A percentile compares a stretch with the other conserved stretches of the same genome.
Conservation (phyloP, 148 eudicot genomes). For the Rhododendron ferrugineum region DNA sequence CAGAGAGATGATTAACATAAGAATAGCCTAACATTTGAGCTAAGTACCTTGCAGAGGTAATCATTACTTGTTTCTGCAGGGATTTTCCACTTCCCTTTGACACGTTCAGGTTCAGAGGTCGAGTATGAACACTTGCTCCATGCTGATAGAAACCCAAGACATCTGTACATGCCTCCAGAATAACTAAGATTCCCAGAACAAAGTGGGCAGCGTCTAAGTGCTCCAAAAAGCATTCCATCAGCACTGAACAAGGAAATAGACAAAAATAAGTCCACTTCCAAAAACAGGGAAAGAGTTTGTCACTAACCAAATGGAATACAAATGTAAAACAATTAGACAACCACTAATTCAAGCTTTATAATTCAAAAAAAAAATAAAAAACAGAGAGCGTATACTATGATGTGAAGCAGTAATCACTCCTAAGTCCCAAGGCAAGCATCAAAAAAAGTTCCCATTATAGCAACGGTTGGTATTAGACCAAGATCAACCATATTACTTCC, state of each 20-base stretch:
- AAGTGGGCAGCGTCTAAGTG: slow-evolving; percentile 51
- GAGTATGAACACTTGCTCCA: slow-evolving; percentile 94
- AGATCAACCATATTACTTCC: not conserved
- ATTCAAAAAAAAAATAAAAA: not conserved
- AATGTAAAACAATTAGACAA: not conserved
- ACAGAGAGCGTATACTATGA: not conserved
- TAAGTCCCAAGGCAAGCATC: not conserved
- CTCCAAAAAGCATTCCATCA: slow-evolving; percentile 96
- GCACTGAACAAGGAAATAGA: slow-evolving; percentile 48
- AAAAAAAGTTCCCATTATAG: not conserved
- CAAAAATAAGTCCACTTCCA: not conserved
- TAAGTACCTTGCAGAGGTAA: slow-evolving; percentile 72
- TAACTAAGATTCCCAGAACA: slow-evolving; percentile 73
- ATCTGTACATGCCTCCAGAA: slow-evolving; percentile 71
- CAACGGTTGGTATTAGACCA: not conserved
- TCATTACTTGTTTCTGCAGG: slow-evolving; percentile 68
- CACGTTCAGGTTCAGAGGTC: slow-evolving; percentile 63
- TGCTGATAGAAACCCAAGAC: slow-evolving; percentile 76
- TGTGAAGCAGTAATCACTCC: not conserved
- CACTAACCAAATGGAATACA: not conserved
- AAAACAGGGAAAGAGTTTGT: not conserved
- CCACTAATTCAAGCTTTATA: not conserved
- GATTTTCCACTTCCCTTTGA: slow-evolving; percentile 87
- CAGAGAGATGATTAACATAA: not conserved
- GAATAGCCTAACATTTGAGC: not conserved